A percentile compares a stretch with the other conserved stretches of the same genome.
These are phyloP conservation scores for Aspergillus tamarii DNA, from an alignment of 2,329 filamentous ascomycete genomes.

Conservation along the genomic window DNA sequence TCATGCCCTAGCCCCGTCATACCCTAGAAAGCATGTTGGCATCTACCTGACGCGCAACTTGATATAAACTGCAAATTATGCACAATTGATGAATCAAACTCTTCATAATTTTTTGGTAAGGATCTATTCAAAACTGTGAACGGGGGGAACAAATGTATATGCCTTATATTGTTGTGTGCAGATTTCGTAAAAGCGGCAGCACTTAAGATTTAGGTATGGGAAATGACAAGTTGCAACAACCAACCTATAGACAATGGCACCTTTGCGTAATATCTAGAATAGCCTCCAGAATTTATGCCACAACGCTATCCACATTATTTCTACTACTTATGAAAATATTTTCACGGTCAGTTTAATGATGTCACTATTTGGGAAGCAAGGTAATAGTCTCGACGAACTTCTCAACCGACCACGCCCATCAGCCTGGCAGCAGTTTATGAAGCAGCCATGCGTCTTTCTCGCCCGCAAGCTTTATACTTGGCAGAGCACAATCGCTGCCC, in stretches of 20 bases:
- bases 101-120: neutral
- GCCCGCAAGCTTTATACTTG: constrained; percentile 6
- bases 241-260: neutral
- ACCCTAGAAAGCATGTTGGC: neutral
- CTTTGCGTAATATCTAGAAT: neutral
- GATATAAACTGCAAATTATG: neutral
- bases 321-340: neutral
- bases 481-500: neutral
- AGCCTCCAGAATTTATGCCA: neutral
- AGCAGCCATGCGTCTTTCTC: constrained; percentile 8
- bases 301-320: neutral
- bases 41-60: neutral
- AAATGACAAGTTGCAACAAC: neutral
- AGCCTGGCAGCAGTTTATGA: constrained; percentile 7
- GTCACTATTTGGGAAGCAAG: neutral
- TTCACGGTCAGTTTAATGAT: neutral
- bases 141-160: neutral
- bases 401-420: constrained; percentile 5
- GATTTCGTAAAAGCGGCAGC: neutral
- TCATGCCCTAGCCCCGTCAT: neutral
- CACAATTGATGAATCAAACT: neutral
- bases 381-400: neutral
- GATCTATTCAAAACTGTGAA: neutral
- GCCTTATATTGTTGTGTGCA: neutral
- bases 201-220: neutral